Evolutionary conservation across 2,329 filamentous ascomycete genomes (phyloP).

Genomic region (Apiospora rasikravindrae): DNA sequence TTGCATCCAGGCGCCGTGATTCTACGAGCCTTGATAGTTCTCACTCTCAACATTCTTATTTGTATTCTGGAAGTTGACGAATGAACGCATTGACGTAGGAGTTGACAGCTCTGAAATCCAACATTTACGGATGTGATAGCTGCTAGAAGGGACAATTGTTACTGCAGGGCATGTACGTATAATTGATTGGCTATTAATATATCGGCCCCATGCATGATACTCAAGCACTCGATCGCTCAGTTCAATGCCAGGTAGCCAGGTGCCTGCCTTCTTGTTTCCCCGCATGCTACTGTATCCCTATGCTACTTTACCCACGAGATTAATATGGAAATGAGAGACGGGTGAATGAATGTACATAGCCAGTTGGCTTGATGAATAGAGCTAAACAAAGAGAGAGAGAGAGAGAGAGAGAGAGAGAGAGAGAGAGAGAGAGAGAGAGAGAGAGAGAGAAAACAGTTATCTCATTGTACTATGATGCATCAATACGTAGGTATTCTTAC

Average conservation of each 20-base stretch:
- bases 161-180: not conserved
- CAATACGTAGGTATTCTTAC: not conserved
- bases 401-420: not conserved
- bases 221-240: not conserved
- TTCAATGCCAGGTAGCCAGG: not conserved
- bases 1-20: not conserved
- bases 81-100: not conserved
- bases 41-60: not conserved
- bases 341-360: not conserved
- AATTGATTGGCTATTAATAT: not conserved
- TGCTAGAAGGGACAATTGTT: not conserved
- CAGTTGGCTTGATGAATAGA: not conserved
- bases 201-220: not conserved
- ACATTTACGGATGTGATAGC: not conserved
- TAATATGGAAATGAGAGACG: not conserved
- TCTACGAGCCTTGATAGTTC: not conserved
- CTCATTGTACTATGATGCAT: not conserved
- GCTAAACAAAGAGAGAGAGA: not conserved
- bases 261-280: not conserved
- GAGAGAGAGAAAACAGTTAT: not conserved
- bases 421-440: not conserved
- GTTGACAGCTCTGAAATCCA: not conserved
- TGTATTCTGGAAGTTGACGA: not conserved
- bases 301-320: slow-evolving; percentile 5
- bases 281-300: not conserved